Evolutionary conservation across 2,329 filamentous ascomycete species (phyloP), one percentile per base, ranked within the genome.

Genomic region (Monilinia fructigena): DNA sequence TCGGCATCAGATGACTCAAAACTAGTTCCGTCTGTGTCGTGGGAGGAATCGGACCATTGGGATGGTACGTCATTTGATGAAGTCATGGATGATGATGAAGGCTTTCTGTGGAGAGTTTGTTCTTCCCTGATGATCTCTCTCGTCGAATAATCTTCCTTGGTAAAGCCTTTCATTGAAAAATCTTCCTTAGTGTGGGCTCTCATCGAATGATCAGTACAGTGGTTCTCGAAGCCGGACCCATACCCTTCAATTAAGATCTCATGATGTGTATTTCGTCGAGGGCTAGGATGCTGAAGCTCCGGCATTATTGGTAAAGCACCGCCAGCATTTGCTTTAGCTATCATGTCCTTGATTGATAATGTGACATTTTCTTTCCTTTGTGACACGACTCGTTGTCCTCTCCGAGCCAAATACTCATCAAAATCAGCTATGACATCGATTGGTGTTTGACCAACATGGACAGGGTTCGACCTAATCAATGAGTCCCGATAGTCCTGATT

Each of bases 161-260:
- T 53, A 14, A 2, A 18, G 14, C 8, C 18, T 14, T 5, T 45
- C 20, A 23, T 48, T n/a, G 18, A 20, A 35, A 2, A n/a, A 1
- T 40, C 35, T 23, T 66, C 53, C 18, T 52, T 23, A 18, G 18
- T 53, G 8, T 4, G 16, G 14, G 8, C 8, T 14, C 8, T 45
- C 20, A 23, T 48, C n/a, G 18, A 20, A 35, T 4, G 16, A 23
- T 52, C 16, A 7, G n/a, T 2, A 14, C 14, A 6, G n/a, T 20
- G 14, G 16, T 48, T 18, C 14, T 66, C 38, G 20, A 55, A 18
- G 1, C 82, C 82, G 59, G 85, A 85, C 12, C 83, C 83, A 67
- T 86, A 85, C 0, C 82, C 82, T 5, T 81, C 78, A 8, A 85
- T 78, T 0, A 85, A 76, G 38, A 85, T 85, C 71, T 86, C 83